These are phyloP conservation scores for Diaporthe longicolla DNA, from an alignment of 2,329 filamentous ascomycete genomes.

Conservation along the genomic window DNA sequence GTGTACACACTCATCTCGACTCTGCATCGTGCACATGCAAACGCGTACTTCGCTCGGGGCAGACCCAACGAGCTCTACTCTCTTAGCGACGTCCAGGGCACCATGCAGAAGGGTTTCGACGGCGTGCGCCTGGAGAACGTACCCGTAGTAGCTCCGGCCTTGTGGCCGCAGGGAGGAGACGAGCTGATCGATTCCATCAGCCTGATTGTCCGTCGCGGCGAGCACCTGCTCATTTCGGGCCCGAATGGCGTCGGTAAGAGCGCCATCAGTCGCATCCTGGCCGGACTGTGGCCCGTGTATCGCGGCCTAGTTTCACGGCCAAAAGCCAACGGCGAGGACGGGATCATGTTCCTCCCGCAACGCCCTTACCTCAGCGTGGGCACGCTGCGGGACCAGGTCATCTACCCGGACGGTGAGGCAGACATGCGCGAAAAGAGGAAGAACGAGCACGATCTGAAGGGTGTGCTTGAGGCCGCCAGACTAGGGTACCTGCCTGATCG, in stretches of 20 bases:
- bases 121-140: conserved; percentile 94
- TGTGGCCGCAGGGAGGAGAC: conserved; percentile 92
- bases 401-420: conserved; percentile 94
- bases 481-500: conserved; percentile 91
- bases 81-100: conserved; percentile 91
- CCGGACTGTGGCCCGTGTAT: conserved; percentile 96
- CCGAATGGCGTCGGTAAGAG: conserved; percentile 96
- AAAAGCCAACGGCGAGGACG: conserved; percentile 83
- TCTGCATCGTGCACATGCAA: conserved; percentile 91
- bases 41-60: conserved; percentile 83
- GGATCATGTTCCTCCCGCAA: conserved; percentile 98
- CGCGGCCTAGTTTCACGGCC: conserved; percentile 92
- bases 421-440: conserved; percentile 90
- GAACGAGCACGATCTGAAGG: conserved; percentile 82
- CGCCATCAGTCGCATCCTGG: conserved; percentile 87
- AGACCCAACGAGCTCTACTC: conserved; percentile 86
- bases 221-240: conserved; percentile 94
- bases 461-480: conserved; percentile 84
- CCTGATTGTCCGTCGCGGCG: conserved; percentile 89
- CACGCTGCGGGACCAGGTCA: conserved; percentile 95
- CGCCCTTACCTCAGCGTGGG: conserved; percentile 92
- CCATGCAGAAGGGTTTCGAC: conserved; percentile 93
- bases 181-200: conserved; percentile 91
- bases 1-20: conserved; percentile 97
- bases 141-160: conserved; percentile 87